Evolutionary conservation across 306 rosid genomes (phyloP).

Genomic region (Cyamopsis tetragonoloba): DNA sequence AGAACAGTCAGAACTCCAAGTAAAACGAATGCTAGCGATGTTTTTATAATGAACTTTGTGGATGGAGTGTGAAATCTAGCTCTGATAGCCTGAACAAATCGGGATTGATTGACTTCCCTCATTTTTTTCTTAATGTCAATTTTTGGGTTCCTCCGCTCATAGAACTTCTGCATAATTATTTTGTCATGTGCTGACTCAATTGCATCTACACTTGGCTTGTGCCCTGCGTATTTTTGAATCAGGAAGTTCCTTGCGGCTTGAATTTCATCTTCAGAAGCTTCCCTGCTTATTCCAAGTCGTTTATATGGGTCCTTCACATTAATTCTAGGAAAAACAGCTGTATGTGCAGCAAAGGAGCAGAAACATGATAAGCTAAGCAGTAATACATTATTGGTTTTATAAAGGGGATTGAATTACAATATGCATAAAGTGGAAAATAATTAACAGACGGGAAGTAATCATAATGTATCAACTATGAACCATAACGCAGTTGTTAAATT

Average conservation of each 20-base stretch:
- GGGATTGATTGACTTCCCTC: conserved; percentile 75
- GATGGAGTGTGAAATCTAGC: conserved; percentile 81
- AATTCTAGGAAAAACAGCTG: conserved; percentile 91
- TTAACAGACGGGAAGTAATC: neutral
- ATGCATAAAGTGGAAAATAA: neutral
- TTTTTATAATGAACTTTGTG: conserved; percentile 66
- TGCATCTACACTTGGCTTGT: conserved; percentile 88
- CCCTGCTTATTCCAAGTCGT: conserved; percentile 91
- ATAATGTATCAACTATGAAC: too few relatives aligned
- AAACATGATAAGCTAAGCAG: conserved; percentile 18
- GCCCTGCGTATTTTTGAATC: conserved; percentile 71
- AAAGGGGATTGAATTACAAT: conserved; percentile 13
- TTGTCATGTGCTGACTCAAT: conserved; percentile 95
- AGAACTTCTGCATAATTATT: conserved; percentile 81
- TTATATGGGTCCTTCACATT: conserved; percentile 85
- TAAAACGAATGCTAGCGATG: conserved; percentile 57
- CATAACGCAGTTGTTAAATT: neutral
- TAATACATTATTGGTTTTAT: neutral
- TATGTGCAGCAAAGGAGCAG: conserved; percentile 37
- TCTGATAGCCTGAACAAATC: conserved; percentile 63
- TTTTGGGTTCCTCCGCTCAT: conserved; percentile 79
- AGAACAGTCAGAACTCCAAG: conserved; percentile 77
- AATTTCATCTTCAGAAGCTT: conserved; percentile 96
- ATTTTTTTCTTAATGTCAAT: conserved; percentile 78
- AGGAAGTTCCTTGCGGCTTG: conserved; percentile 93